These are phyloP conservation scores for Claviceps quebecensis DNA, from an alignment of 2,329 filamentous ascomycete species.

Conservation along the genomic window DNA sequence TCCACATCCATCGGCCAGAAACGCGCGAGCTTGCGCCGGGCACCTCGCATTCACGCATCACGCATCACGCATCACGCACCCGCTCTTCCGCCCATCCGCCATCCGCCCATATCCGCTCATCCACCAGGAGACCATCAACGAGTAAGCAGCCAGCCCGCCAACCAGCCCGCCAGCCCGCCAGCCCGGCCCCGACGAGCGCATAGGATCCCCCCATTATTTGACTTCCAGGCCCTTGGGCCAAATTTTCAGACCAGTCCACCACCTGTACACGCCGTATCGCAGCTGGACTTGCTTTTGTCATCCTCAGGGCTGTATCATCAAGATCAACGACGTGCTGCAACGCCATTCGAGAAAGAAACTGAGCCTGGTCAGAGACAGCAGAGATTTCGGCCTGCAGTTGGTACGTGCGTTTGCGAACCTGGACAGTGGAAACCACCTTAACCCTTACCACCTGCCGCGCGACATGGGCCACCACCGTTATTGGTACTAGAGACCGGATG, in stretches of 20 bases:
- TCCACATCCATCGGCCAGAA: background rate
- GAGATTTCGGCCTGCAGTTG: constrained; percentile 3
- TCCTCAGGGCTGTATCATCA: background rate
- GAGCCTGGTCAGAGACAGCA: background rate
- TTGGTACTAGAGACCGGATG: background rate
- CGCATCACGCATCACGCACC: background rate
- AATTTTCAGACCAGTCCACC: background rate
- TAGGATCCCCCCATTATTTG: constrained; percentile 1
- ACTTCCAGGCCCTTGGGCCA: background rate
- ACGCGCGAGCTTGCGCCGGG: background rate
- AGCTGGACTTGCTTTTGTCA: background rate
- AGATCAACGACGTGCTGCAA: background rate
- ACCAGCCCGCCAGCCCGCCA: background rate
- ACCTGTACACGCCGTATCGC: background rate
- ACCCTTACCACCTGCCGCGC: constrained; percentile 1
- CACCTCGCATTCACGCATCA: background rate
- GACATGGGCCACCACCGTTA: constrained; percentile 1
- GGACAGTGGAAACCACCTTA: background rate
- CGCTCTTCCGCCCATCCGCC: background rate
- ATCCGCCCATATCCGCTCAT: background rate
- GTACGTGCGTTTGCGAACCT: constrained; percentile 5
- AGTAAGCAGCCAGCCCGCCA: background rate
- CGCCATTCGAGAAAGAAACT: background rate
- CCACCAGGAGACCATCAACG: background rate
- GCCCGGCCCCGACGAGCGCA: constrained; percentile 3